A percentile compares a stretch with the other conserved stretches of the same genome.
phyloP scores from a whole-genome alignment of 192 early-diverging fungal genomes.

The Neocallimastix lanati region DNA sequence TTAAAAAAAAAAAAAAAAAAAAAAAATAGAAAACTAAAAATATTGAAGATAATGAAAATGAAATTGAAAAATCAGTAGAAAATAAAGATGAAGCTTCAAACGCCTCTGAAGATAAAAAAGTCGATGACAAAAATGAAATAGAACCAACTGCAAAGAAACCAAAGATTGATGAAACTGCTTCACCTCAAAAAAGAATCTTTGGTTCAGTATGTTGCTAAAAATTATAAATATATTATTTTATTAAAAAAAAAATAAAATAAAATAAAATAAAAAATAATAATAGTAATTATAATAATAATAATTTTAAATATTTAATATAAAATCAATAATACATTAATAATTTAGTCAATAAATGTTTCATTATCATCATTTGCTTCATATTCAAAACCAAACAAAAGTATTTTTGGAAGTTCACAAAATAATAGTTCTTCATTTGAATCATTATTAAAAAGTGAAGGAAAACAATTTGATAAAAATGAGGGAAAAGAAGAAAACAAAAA shows the following conservation, averaged over 20 bases:
- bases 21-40: background rate
- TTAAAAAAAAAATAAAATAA: too few relatives aligned
- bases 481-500: background rate
- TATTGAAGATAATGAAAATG: background rate
- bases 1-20: background rate
- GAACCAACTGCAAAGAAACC: background rate
- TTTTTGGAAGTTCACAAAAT: background rate
- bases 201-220: background rate
- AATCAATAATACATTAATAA: too few relatives aligned
- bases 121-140: background rate
- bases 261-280: too few relatives aligned
- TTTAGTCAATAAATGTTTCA: background rate
- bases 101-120: background rate
- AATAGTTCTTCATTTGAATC: background rate
- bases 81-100: background rate
- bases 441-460: background rate
- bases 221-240: too few relatives aligned
- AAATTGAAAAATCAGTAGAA: background rate
- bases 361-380: background rate
- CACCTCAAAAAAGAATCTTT: background rate
- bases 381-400: background rate
- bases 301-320: background rate
- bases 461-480: background rate
- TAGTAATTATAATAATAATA: background rate
- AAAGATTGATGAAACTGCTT: background rate